Base-by-base conservation (phyloP, 495 filamentous ascomycete species). In the Achaetomiella virescens region DNA sequence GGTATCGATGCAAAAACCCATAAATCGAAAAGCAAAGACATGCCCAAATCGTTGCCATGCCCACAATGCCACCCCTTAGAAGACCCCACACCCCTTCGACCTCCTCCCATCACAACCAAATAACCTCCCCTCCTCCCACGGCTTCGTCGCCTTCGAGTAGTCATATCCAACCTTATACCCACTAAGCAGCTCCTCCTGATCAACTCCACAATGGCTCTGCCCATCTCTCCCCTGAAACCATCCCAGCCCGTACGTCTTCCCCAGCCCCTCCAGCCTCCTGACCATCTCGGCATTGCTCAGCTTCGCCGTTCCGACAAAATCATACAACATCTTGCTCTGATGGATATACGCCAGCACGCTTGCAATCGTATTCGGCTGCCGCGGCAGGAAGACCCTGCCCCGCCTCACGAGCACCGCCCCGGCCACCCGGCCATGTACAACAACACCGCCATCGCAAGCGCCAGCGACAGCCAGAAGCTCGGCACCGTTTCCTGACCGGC, bases 341-440 rank as follows among this genome's bases (percentile, higher is more conserved):
- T 90, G 81, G 47, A 90, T 82, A 63, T 84, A 90, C 10, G 84
- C 86, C 45, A 90, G 73, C 33, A 90, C 79, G 37, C 78, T 81
- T 24, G 84, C 82, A 52, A 90, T 88, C 10, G 86, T 88, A 27
- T 80, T 85, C 2, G 85, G 85, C 70, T 88, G 84, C 3, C 86
- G 77, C 7, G 86, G 86, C 12, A 89, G 70, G 65, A 90, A 88
- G 1, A 84, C 71, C 33, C 81, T 76, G 1, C 81, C 71, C 1
- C 86, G 79, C 5, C 75, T 71, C 10, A 72, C 12, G 53, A 84
- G 80, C 14, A 85, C 82, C 9, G 81, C 40, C 2, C 53, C 50
- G 15, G 83, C 78, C 6, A 82, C 78, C 25, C 53, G 40, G 71
- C 70, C 45, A 87, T 73, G 54, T 79, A 78, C 9, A 73, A n/a